Base-by-base conservation (phyloP, 768 basidiomycete species). In the Kwoniella dendrophila region DNA sequence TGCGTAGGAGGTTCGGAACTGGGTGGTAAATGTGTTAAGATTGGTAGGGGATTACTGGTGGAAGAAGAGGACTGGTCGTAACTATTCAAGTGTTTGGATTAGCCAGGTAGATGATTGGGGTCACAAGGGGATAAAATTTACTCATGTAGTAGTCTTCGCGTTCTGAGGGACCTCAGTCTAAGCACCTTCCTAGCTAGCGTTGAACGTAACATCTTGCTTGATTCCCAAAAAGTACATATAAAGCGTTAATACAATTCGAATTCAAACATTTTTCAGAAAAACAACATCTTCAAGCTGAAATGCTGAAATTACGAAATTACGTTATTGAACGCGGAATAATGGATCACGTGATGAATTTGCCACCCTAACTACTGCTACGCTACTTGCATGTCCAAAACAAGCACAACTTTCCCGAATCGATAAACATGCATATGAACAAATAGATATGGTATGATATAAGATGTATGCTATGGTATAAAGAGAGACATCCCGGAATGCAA, bases 111-210 rank as follows among this genome's bases (percentile, higher is more conserved):
- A 18, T 34, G 30, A 36, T 2, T n/a, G n/a, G 16, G 43, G 24
- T 18, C 22, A 18, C 38, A 10, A 47, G 12, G 44, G n/a, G 10
- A 18, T 41, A 7, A 7, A 30, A 40, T 36, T 58, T 24, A 41
- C 56, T 20, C 30, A 18, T 58, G 56, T 26, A 58, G 3, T n/a
- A 34, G 30, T 40, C 56, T 47, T 36, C 45, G 22, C 30, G 34
- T 7, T 18, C 47, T 24, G 2, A 40, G 7, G 18, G 58, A 50
- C 24, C 59, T 11, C 27, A 62, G 53, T 22, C 60, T n/a, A 0
- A 56, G 1, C 8, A 49, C 52, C 41, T 62, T 62, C 18, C 60
- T 44, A 18, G 60, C 60, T 16, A 62, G 34, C 22, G 20, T 26
- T 22, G 60, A 29, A 1, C 45, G n/a, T 45, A 56, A 20, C 60